Conservation (phyloP, 2,329 filamentous ascomycete genomes). For the Ascomycota sp. region DNA sequence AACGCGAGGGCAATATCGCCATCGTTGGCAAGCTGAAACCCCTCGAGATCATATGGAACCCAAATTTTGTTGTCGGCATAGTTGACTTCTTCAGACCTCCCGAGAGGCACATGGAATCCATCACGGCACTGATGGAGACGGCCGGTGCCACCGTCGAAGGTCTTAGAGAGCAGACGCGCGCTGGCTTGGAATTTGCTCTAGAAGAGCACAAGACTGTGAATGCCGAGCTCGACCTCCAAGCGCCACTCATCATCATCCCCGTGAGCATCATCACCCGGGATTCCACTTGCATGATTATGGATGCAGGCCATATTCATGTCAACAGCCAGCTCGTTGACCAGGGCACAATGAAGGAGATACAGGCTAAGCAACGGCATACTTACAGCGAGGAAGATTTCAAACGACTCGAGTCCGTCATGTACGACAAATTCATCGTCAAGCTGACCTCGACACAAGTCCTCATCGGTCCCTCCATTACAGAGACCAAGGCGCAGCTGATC, state of each 20-base stretch:
- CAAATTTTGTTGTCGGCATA: constrained; percentile 72
- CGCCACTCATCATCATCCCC: constrained; percentile 85
- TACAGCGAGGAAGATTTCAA: constrained; percentile 80
- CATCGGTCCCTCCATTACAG: constrained; percentile 79
- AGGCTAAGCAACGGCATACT: constrained; percentile 67
- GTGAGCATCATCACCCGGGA: constrained; percentile 67
- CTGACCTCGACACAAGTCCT: constrained; percentile 86
- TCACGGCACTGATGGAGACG: constrained; percentile 82
- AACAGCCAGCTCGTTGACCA: constrained; percentile 86
- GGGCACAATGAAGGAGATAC: constrained; percentile 69
- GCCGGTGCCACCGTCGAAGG: constrained; percentile 91
- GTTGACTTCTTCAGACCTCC: constrained; percentile 92
- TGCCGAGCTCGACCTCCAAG: constrained; percentile 82
- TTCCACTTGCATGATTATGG: constrained; percentile 76
- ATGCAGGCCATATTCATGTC: constrained; percentile 87
- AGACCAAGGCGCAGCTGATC: constrained; percentile 62
- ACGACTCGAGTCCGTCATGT: constrained; percentile 78
- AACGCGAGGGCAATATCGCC: constrained; percentile 76
- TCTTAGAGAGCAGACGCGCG: constrained; percentile 80
- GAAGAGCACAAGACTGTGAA: constrained; percentile 98
- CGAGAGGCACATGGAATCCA: constrained; percentile 94
- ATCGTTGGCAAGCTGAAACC: constrained; percentile 81
- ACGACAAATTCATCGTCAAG: constrained; percentile 87
- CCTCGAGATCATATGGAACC: constrained; percentile 94
- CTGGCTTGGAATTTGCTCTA: constrained; percentile 83